Conservation (phyloP, 768 basidiomycete genomes). For the Epithele typhae region DNA sequence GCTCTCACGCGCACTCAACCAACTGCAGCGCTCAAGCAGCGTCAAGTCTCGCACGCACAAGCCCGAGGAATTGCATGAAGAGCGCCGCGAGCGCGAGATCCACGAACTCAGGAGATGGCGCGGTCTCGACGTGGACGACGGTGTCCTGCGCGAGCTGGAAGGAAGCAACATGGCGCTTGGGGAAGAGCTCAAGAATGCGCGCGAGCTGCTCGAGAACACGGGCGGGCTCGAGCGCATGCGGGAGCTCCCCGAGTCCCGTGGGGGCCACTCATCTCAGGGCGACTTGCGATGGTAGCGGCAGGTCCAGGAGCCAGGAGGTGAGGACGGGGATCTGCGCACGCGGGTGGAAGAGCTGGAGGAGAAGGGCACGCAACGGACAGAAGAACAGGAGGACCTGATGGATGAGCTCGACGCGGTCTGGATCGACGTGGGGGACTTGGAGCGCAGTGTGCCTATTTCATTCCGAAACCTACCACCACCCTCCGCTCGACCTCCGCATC, state of each 20-base stretch:
- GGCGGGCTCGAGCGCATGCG: constrained; percentile 76
- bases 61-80: constrained; percentile 71
- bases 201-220: constrained; percentile 68
- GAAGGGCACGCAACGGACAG: constrained; percentile 51
- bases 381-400: constrained; percentile 66
- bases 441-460: constrained; percentile 27
- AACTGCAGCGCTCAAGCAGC: constrained; percentile 46
- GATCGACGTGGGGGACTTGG: constrained; percentile 61
- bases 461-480: constrained; percentile 2
- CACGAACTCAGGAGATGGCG: constrained; percentile 57
- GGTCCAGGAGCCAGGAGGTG: constrained; percentile 55
- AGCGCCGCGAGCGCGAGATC: constrained; percentile 66
- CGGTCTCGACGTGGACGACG: constrained; percentile 37
- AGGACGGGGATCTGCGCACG: constrained; percentile 57
- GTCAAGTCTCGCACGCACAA: constrained; percentile 60
- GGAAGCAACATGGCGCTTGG: constrained; percentile 64
- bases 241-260: constrained; percentile 54
- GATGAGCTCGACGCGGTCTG: constrained; percentile 63
- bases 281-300: constrained; percentile 43
- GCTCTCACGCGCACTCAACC: constrained; percentile 75
- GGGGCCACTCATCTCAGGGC: constrained; percentile 38
- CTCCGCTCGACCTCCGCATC: constrained; percentile 21
- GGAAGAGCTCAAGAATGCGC: constrained; percentile 66
- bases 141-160: constrained; percentile 50
- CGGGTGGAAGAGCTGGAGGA: constrained; percentile 57